Conservation (phyloP, 2,329 filamentous ascomycete species). For the Didymella arachidicola region DNA sequence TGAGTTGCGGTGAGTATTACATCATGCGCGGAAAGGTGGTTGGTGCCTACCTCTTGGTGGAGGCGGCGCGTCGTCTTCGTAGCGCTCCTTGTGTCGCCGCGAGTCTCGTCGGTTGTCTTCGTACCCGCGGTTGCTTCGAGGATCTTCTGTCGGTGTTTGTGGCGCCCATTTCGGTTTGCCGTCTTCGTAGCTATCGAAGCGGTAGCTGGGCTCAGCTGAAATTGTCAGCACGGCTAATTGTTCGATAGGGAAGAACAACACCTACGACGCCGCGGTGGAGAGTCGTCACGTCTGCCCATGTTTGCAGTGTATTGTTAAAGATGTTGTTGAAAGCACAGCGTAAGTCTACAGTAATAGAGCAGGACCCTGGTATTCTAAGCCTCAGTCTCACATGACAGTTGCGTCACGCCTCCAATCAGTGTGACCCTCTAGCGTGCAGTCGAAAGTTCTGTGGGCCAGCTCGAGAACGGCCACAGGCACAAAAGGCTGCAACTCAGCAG, state of each 20-base stretch:
- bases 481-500: slow-evolving; percentile 6
- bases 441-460: slow-evolving; percentile 18
- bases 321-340: slow-evolving; percentile 7
- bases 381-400: slow-evolving; percentile 21
- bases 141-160: slow-evolving; percentile 27
- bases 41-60: slow-evolving; percentile 21
- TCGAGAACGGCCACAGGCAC: slow-evolving; percentile 13
- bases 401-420: slow-evolving; percentile 24
- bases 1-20: slow-evolving; percentile 8
- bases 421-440: slow-evolving; percentile 18
- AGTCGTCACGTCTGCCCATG: slow-evolving; percentile 36
- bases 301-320: slow-evolving; percentile 10
- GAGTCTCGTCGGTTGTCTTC: slow-evolving; percentile 33
- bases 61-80: slow-evolving; percentile 27
- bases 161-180: slow-evolving; percentile 39
- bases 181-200: slow-evolving; percentile 41
- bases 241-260: background rate
- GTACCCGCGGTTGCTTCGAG: slow-evolving; percentile 33
- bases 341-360: slow-evolving; percentile 16
- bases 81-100: slow-evolving; percentile 27
- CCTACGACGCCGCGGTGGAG: slow-evolving; percentile 31
- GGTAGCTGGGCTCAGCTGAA: slow-evolving; percentile 33
- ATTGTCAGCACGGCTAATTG: slow-evolving; percentile 2
- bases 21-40: background rate
- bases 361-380: slow-evolving; percentile 18